Evolutionary conservation across 768 basidiomycete genomes (phyloP).

Genomic region (Tulasnella sp.): DNA sequence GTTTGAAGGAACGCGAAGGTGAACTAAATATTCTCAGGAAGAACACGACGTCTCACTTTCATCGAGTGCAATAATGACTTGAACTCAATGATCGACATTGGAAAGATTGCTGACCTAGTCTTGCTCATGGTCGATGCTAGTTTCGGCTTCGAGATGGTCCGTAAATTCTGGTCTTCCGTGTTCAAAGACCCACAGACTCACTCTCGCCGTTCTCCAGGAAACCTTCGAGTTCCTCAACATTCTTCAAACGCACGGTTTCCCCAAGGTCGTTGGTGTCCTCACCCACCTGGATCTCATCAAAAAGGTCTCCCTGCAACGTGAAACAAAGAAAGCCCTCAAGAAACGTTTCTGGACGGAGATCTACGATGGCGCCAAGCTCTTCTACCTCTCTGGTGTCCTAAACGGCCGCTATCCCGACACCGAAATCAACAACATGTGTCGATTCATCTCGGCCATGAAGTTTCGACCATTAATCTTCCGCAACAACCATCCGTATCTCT

Average conservation of each 20-base stretch:
- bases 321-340: constrained; percentile 89
- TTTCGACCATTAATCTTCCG: constrained; percentile 95
- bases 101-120: constrained; percentile 91
- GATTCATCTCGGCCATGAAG: constrained; percentile 97
- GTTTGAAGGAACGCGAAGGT: not conserved
- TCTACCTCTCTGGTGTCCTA: constrained; percentile 91
- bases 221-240: constrained; percentile 98
- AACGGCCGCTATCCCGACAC: constrained; percentile 96
- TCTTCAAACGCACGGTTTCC: constrained; percentile 93
- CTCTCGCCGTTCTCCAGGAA: constrained; percentile 47
- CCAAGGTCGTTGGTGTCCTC: constrained; percentile 94
- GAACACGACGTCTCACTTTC: constrained; percentile 87
- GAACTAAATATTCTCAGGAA: constrained; percentile 32
- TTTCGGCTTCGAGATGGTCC: constrained; percentile 97
- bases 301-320: constrained; percentile 71
- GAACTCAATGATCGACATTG: constrained; percentile 97
- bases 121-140: constrained; percentile 96
- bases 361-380: constrained; percentile 95
- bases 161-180: not conserved
- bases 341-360: constrained; percentile 99
- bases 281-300: constrained; percentile 96
- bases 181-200: not conserved
- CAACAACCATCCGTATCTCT: constrained; percentile 88
- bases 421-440: constrained; percentile 90
- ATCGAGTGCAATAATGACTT: constrained; percentile 97